Evolutionary conservation across 768 basidiomycete species (phyloP), one percentile per base, ranked within the genome.

Genomic region (Mrakia hoshinonis): DNA sequence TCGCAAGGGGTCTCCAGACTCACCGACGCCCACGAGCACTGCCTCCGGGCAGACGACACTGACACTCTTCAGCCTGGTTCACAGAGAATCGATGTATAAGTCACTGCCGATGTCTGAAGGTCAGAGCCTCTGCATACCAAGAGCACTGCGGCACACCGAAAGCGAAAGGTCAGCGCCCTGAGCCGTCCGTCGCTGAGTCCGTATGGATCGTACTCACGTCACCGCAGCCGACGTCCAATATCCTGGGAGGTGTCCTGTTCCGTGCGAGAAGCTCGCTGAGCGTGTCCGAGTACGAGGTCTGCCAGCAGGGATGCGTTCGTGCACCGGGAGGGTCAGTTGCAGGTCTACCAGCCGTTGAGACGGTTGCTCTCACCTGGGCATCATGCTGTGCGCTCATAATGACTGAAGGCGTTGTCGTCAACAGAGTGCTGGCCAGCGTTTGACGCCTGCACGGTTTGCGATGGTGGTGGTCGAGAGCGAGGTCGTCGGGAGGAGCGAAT

Each of bases 21-120:
- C 58, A 61, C 58, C 58, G 31, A 61, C 58, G 36, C 58, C 58
- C 11, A 36, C 31, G 12, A 61, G 58, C 34, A 34, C 58, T 36
- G 20, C 31, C 9, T 61, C 9, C n/a, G 58, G 31, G 20, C n/a
- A 61, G 34, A 36, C 11, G 18, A 22, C 22, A 22, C 4, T 15
- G 58, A 61, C 31, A 4, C 36, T 18, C 2, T 22, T 36, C 3
- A 61, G 36, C 58, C 58, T 61, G 55, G 31, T 29, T 18, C 20
- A 11, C 1, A 15, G 31, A 4, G 54, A 58, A 29, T n/a, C n/a
- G n/a, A n/a, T n/a, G n/a, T n/a, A n/a, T n/a, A n/a, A n/a, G n/a
- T n/a, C n/a, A n/a, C n/a, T n/a, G n/a, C n/a, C n/a, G n/a, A 47
- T 47, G 46, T 51, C 24, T 9, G 6, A 51, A 10, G 49, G 11